These are phyloP conservation scores for Nematodospora valgi DNA, from an alignment of 805 yeast genomes.

Conservation along the genomic window DNA sequence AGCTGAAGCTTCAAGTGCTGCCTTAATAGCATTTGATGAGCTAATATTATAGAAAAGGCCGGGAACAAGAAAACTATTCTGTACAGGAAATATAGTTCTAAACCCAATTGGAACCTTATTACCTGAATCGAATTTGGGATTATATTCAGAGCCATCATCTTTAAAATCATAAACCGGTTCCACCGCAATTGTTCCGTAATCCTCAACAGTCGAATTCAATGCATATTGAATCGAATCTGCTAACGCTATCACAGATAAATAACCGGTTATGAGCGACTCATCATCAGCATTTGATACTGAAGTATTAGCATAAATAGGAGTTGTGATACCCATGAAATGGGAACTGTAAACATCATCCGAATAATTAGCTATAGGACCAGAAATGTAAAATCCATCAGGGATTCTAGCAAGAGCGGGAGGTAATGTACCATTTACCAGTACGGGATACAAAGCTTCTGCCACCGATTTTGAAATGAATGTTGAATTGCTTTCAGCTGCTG, in stretches of 20 bases:
- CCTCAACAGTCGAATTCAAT: conserved; percentile 17
- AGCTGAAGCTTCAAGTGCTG: conserved; percentile 18
- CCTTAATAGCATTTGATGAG: conserved; percentile 22
- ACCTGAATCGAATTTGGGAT: conserved; percentile 30
- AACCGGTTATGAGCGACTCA: conserved; percentile 65
- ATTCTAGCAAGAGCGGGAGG: conserved; percentile 36
- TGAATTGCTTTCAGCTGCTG: conserved; percentile 25
- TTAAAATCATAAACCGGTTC: conserved; percentile 24
- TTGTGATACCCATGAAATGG: conserved; percentile 67
- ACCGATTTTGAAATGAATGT: conserved; percentile 17
- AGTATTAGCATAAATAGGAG: conserved; percentile 71
- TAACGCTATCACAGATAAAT: conserved; percentile 50
- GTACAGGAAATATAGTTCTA: conserved; percentile 29
- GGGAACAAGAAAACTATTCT: conserved; percentile 13
- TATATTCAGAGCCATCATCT: conserved; percentile 14
- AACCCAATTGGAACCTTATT: conserved; percentile 41
- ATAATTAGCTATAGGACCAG: conserved; percentile 60
- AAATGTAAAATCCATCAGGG: conserved; percentile 25
- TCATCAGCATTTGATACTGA: conserved; percentile 54
- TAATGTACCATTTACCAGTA: conserved; percentile 40
- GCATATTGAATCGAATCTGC: conserved; percentile 30
- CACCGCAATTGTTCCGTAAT: conserved; percentile 20
- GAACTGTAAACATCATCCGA: conserved; percentile 21
- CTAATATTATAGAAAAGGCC: conserved; percentile 22
- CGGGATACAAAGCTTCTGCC: conserved; percentile 44